A percentile compares a stretch with the other conserved stretches of the same genome.
Conservation (phyloP, 208 protist species). For the Wallacemonas sp. region DNA sequence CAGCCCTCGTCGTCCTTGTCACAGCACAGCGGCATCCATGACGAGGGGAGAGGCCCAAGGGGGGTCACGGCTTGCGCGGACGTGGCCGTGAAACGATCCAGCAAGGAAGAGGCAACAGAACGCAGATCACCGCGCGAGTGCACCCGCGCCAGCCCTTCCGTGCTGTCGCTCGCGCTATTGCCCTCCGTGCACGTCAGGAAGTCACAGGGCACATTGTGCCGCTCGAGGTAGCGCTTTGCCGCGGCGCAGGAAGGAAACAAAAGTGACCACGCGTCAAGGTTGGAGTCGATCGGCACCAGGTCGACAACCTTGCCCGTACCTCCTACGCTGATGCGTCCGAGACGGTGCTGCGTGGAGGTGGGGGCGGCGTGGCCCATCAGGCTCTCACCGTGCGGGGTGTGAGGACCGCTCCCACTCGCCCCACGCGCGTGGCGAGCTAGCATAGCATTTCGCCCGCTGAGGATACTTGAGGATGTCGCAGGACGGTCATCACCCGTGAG, state of each 20-base stretch:
- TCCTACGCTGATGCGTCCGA: neutral
- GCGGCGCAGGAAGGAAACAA: neutral
- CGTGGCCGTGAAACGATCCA: neutral
- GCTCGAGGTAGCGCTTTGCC: neutral
- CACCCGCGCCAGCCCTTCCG: neutral
- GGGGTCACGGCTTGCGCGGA: neutral
- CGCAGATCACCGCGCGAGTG: neutral
- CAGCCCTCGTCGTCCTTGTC: no score
- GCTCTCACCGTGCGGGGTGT: no score
- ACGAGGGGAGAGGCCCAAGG: neutral
- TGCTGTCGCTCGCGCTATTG: neutral
- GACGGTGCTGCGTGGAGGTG: no score
- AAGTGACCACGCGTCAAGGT: neutral
- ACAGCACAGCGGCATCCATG: no score
- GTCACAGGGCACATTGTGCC: neutral
- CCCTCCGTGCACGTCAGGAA: neutral
- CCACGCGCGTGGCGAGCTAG: no score
- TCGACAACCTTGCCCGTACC: no score
- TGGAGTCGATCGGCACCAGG: no score
- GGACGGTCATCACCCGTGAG: no score
- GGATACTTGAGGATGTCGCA: no score
- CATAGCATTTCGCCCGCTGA: no score
- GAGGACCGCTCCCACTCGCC: no score
- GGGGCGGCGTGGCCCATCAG: no score
- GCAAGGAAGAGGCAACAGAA: neutral